Evolutionary conservation across 2,329 filamentous ascomycete genomes (phyloP).

Genomic region (Thelonectria rubi): DNA sequence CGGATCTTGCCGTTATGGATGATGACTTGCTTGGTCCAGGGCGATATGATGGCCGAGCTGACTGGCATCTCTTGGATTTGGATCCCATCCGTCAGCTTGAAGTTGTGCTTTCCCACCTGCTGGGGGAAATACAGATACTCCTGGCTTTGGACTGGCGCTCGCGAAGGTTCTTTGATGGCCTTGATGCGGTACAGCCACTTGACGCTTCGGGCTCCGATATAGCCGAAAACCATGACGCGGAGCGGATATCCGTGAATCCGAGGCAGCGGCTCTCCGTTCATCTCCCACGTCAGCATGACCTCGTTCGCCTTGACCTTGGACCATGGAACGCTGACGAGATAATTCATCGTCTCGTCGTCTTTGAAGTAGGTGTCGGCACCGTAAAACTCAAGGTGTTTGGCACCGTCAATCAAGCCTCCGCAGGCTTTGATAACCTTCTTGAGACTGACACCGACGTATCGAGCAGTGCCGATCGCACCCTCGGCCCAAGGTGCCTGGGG

Average conservation of each 20-base stretch:
- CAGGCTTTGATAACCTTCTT: slow-evolving; percentile 77
- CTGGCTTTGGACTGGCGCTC: slow-evolving; percentile 69
- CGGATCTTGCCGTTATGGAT: slow-evolving; percentile 68
- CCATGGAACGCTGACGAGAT: slow-evolving; percentile 72
- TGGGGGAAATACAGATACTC: slow-evolving; percentile 76
- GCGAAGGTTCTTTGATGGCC: slow-evolving; percentile 63
- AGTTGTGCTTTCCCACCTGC: slow-evolving; percentile 74
- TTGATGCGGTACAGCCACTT: slow-evolving; percentile 72
- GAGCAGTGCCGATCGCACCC: slow-evolving; percentile 73
- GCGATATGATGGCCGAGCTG: slow-evolving; percentile 71
- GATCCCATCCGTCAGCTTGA: slow-evolving; percentile 66
- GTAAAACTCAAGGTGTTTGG: slow-evolving; percentile 72
- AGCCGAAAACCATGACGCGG: slow-evolving; percentile 69
- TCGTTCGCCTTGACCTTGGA: slow-evolving; percentile 73
- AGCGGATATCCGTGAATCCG: slow-evolving; percentile 73
- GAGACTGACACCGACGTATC: slow-evolving; percentile 69
- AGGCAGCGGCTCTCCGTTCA: slow-evolving; percentile 73
- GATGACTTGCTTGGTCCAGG: slow-evolving; percentile 67
- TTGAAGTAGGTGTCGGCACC: slow-evolving; percentile 81
- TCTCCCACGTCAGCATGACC: slow-evolving; percentile 75
- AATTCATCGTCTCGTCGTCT: slow-evolving; percentile 70
- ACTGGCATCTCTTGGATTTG: slow-evolving; percentile 79
- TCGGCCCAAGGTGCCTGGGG: slow-evolving; percentile 67
- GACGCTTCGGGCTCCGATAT: slow-evolving; percentile 71
- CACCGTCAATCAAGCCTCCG: slow-evolving; percentile 64